Conservation (phyloP, 192 early-diverging fungal species). For the Gaertneriomyces semiglobifer region DNA sequence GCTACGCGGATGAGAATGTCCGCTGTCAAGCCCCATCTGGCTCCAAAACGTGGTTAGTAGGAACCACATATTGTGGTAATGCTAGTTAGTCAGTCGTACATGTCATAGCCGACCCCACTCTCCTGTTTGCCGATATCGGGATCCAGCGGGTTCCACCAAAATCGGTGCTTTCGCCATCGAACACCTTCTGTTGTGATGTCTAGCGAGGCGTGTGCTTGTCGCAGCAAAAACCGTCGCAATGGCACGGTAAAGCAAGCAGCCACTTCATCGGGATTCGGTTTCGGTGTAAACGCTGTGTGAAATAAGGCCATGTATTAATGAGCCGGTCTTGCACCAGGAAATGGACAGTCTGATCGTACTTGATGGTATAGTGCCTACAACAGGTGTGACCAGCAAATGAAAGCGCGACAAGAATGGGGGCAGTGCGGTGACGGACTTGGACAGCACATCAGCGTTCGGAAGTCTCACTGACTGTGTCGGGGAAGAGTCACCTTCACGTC, state of each 20-base stretch:
- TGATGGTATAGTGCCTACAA: constrained; percentile 15
- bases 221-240: constrained; percentile 18
- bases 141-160: constrained; percentile 13
- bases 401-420: constrained; percentile 22
- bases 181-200: constrained; percentile 12
- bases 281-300: constrained; percentile 3
- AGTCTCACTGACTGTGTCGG: neutral
- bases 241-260: constrained; percentile 33
- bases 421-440: constrained; percentile 23
- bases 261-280: constrained; percentile 31
- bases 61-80: no score
- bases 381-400: constrained; percentile 36
- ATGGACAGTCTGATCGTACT: no score
- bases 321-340: no score
- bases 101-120: constrained; percentile 12
- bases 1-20: constrained; percentile 24
- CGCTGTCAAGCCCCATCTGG: constrained; percentile 28
- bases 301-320: no score
- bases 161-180: constrained; percentile 15
- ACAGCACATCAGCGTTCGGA: neutral
- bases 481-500: constrained; percentile 23
- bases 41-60: no score
- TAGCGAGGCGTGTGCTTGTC: constrained; percentile 7
- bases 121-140: neutral
- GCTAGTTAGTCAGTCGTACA: neutral